These are phyloP conservation scores for Kregervanrija pseudodelftensis DNA, from an alignment of 805 yeast genomes.

Conservation along the genomic window DNA sequence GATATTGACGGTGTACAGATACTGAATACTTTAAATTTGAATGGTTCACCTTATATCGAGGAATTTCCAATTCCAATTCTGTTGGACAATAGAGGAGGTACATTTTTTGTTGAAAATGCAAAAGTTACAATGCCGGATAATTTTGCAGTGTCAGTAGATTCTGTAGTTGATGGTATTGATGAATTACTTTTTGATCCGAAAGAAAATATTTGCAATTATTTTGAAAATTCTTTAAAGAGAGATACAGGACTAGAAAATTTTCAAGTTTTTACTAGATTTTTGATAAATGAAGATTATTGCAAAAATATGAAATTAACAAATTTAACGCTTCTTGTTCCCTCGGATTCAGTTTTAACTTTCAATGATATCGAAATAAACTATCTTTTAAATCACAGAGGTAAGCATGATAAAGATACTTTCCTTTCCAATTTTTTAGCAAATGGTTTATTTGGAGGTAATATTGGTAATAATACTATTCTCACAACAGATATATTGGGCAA, in stretches of 20 bases:
- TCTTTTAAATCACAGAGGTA: constrained; percentile 27
- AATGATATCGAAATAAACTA: constrained; percentile 41
- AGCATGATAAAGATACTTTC: constrained; percentile 20
- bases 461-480: constrained; percentile 11
- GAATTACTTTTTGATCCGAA: constrained; percentile 31
- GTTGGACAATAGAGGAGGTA: constrained; percentile 25
- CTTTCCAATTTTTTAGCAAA: constrained; percentile 30
- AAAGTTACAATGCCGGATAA: constrained; percentile 52
- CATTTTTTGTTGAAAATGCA: constrained; percentile 32
- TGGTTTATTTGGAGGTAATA: constrained; percentile 41
- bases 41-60: constrained; percentile 16
- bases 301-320: constrained; percentile 18
- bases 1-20: constrained; percentile 26
- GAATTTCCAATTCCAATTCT: constrained; percentile 26
- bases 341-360: constrained; percentile 33
- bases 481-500: constrained; percentile 23
- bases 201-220: constrained; percentile 30
- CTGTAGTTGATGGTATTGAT: constrained; percentile 62
- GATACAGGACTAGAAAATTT: constrained; percentile 13
- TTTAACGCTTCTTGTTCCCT: constrained; percentile 40
- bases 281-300: constrained; percentile 17
- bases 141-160: constrained; percentile 53
- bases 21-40: constrained; percentile 16
- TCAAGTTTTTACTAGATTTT: constrained; percentile 14
- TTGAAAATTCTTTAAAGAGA: constrained; percentile 15